phyloP scores from a whole-genome alignment of 495 filamentous ascomycete genomes.

The Saxophila tyrrhenica region DNA sequence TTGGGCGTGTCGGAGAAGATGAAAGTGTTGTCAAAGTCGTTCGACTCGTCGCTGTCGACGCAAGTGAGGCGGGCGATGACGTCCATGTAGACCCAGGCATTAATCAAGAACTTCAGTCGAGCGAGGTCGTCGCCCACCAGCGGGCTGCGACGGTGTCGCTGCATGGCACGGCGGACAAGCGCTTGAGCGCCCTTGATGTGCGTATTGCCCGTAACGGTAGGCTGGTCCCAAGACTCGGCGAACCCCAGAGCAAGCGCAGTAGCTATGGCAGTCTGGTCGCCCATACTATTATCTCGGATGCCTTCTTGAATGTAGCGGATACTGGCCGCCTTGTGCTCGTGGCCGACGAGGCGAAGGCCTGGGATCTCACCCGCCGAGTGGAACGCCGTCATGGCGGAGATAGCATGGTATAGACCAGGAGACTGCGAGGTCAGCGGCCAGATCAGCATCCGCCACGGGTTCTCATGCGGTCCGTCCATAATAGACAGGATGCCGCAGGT shows the following conservation, averaged over 20 bases:
- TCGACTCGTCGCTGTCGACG: conserved; percentile 45
- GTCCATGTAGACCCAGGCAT: conserved; percentile 75
- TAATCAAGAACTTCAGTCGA: conserved; percentile 59
- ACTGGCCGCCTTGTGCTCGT: conserved; percentile 62
- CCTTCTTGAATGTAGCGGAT: conserved; percentile 46
- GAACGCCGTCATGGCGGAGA: conserved; percentile 65
- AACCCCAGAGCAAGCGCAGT: conserved; percentile 66
- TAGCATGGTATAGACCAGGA: conserved; percentile 62
- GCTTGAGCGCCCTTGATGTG: conserved; percentile 61
- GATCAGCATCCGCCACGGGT: conserved; percentile 65
- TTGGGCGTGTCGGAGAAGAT: conserved; percentile 8
- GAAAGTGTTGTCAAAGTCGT: conserved; percentile 39
- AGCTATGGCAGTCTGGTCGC: conserved; percentile 54
- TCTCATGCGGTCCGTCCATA: conserved; percentile 60
- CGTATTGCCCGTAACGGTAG: conserved; percentile 62
- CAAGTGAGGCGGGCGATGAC: conserved; percentile 67
- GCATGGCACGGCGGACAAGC: conserved; percentile 50
- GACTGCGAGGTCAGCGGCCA: conserved; percentile 60
- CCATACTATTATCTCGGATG: conserved; percentile 40
- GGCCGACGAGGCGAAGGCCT: conserved; percentile 49
- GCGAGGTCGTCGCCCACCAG: conserved; percentile 36
- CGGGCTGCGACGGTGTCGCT: conserved; percentile 27
- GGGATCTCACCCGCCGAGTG: conserved; percentile 53
- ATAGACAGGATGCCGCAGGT: conserved; percentile 72
- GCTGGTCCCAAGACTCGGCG: conserved; percentile 67